Base-by-base conservation (phyloP, 148 eudicot genomes). In the Mesembryanthemum crystallinum region DNA sequence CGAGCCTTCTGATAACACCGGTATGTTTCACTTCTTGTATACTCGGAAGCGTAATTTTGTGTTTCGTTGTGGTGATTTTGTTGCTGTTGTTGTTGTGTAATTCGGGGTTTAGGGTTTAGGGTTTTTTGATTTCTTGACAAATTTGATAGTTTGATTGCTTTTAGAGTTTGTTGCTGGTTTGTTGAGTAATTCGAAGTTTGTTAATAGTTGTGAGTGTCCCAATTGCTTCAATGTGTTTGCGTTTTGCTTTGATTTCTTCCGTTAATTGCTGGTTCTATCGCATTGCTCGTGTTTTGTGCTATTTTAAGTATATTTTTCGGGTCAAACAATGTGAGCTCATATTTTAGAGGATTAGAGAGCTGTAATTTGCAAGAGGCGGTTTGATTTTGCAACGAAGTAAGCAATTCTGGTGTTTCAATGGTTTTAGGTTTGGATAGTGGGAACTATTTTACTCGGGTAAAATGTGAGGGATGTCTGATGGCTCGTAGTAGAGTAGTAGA, bases 91-190 rank as follows among this genome's bases (percentile, higher is more conserved):
- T 30, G 15, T 66, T 54, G 17, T 76, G 70, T 20, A 24, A 30
- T 29, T 63, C 69, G 65, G 79, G 76, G 72, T 64, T 80, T 73
- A 57, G 77, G 77, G 82, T 79, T 79, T 72, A 68, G 72, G 72
- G 64, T 65, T 66, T 35, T 66, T 20, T 73, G 64, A 52, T 66
- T 35, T 66, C 20, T 29, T 66, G 29, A 37, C 4, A 35, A 8
- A 55, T 24, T 23, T 35, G 28, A 52, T 43, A 1, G 1, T 64
- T 17, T 57, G 54, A 30, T 25, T 57, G 29, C 42, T 67, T 11
- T 7, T 8, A 20, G 59, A 33, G 3, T 15, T 42, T 6, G 7
- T 39, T 9, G 28, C 5, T 64, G 61, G 12, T 67, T 70, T 49
- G 10, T 39, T 28, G 37, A 14, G 64, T 66, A 55, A 64, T 64